A percentile compares a stretch with the other conserved stretches of the same genome.
These are phyloP conservation scores for Carex myosuroides DNA, from an alignment of 176 grass and related monocot species.

Conservation along the genomic window DNA sequence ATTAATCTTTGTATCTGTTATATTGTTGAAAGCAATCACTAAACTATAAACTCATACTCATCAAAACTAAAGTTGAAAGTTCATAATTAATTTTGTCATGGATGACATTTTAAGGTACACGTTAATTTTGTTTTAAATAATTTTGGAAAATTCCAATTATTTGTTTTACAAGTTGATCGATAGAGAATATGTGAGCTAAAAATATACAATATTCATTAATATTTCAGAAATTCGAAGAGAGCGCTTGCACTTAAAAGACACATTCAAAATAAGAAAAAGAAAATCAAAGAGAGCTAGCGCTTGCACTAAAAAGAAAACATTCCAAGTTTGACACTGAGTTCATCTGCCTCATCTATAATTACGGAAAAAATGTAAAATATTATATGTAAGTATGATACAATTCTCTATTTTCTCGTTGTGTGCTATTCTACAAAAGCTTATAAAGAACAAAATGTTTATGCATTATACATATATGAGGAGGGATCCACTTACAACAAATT, in stretches of 20 bases:
- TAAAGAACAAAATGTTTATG: no score
- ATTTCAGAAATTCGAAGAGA: no score
- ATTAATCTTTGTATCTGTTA: not conserved
- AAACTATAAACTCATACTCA: not conserved
- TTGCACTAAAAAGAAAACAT: not conserved
- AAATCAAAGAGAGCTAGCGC: not conserved
- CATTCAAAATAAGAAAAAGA: not conserved
- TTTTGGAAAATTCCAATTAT: not conserved
- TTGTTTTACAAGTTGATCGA: no score
- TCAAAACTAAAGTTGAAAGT: not conserved
- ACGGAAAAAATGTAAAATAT: not conserved
- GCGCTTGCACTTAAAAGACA: no score
- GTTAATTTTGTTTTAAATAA: not conserved
- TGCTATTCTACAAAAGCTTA: no score
- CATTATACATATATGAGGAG: no score
- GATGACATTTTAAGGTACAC: not conserved
- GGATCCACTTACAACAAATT: no score
- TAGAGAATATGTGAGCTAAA: no score
- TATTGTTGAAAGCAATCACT: not conserved
- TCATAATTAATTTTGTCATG: not conserved
- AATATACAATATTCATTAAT: no score
- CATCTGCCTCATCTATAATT: not conserved
- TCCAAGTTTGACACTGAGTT: not conserved
- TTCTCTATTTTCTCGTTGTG: no score
- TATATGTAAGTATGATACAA: not conserved